Evolutionary conservation across 768 basidiomycete species (phyloP), one percentile per base, ranked within the genome.

Genomic region (Sistotremastrum niveocremeum): DNA sequence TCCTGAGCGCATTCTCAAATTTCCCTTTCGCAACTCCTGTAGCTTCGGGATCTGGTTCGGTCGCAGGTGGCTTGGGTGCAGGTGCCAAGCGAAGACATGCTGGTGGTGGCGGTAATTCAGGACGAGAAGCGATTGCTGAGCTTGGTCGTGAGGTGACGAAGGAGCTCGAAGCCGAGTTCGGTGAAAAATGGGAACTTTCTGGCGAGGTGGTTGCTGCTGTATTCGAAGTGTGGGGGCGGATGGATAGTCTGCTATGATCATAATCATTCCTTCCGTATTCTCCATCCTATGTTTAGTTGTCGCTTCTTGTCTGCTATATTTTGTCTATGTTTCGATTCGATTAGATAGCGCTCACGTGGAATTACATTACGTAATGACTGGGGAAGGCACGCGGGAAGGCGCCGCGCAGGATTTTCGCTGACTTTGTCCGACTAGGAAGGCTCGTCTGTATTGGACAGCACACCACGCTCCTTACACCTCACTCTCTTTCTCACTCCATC

Each of bases 1-100:
- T 99, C 29, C 67, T 99, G 34, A 83, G 79, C 39, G 94, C 93
- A 64, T 98, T 98, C 61, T 72, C 77, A 31, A 71, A 69, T 32
- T 99, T 90, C 90, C 94, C 94, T 8, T 91, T 86, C 57, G 90
- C 69, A 30, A 20, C 32, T 1, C 20, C 31, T 7, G 10, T 10
- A 8, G 11, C 42, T 7, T n/a, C 6, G 38, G 42, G 4, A 35
- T 36, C 12, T 20, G 34, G n/a, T 34, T 12, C 35, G 31, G 5
- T 31, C 38, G 35, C 37, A 46, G 33, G 30, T 38, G 11, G 12
- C 12, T 38, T 12, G 37, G 12, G 37, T 38, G 45, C 37, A 38
- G 45, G 6, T 8, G 20, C 20, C 20, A 20, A 20, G 30, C 12
- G 41, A 42, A 29, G 42, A 20, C 20, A 20, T 20, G 20, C 20